These are phyloP conservation scores for Cladobotryum mycophilum DNA, from an alignment of 2,329 filamentous ascomycete genomes.

Conservation along the genomic window DNA sequence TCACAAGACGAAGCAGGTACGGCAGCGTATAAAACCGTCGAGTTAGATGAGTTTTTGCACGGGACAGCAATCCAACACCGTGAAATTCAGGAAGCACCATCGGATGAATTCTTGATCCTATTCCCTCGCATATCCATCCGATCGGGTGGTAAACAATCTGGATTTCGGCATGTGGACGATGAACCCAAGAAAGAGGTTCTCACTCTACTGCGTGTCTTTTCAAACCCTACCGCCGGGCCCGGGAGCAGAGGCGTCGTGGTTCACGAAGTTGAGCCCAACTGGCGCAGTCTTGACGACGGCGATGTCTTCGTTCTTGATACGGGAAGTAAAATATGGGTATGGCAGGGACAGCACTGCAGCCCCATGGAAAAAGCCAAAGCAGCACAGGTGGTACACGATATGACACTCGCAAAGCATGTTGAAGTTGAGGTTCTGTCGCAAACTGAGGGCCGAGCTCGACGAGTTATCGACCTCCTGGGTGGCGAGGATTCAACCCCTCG, in stretches of 20 bases:
- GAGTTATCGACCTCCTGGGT: conserved; percentile 52
- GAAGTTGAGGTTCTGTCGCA: conserved; percentile 62
- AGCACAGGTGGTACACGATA: conserved; percentile 59
- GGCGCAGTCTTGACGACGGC: conserved; percentile 55
- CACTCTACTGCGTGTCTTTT: conserved; percentile 58
- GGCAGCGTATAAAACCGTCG: conserved; percentile 65
- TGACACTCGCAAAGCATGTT: conserved; percentile 56
- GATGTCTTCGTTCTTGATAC: conserved; percentile 62
- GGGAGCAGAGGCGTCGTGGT: conserved; percentile 46
- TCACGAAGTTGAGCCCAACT: conserved; percentile 56
- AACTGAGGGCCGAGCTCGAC: conserved; percentile 46
- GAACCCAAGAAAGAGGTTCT: conserved; percentile 32
- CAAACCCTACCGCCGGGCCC: conserved; percentile 38
- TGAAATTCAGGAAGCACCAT: conserved; percentile 54
- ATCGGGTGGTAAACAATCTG: conserved; percentile 53
- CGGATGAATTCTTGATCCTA: conserved; percentile 52
- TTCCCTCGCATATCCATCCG: conserved; percentile 57
- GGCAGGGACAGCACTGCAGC: conserved; percentile 59
- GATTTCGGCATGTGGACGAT: conserved; percentile 57
- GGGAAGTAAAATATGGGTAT: conserved; percentile 60
- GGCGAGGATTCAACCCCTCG: conserved; percentile 36
- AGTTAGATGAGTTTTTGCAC: conserved; percentile 60
- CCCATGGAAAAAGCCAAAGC: conserved; percentile 66
- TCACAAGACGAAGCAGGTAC: conserved; percentile 63
- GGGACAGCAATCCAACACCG: conserved; percentile 59